These are phyloP conservation scores for Linanthus parryae DNA, from an alignment of 148 eudicot genomes.

Conservation along the genomic window DNA sequence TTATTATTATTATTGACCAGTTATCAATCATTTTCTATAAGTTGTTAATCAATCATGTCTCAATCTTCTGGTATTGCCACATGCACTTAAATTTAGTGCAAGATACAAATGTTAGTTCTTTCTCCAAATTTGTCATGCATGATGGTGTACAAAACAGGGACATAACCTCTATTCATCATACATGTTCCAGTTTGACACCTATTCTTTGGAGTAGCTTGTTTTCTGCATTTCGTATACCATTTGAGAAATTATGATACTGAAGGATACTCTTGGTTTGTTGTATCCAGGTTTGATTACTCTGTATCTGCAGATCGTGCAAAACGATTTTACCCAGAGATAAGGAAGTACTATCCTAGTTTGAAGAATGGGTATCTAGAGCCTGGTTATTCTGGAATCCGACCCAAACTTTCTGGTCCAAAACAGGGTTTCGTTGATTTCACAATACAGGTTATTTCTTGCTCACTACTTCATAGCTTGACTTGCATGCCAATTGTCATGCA, in stretches of 20 bases:
- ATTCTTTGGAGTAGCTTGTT: too few relatives aligned
- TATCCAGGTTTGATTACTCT: slow-evolving; percentile 74
- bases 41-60: too few relatives aligned
- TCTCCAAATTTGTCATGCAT: too few relatives aligned
- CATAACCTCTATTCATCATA: too few relatives aligned
- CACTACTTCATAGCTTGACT: background rate
- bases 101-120: too few relatives aligned
- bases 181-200: too few relatives aligned
- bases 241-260: background rate
- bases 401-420: slow-evolving; percentile 75
- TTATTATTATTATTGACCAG: too few relatives aligned
- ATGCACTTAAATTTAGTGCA: too few relatives aligned
- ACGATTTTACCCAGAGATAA: slow-evolving; percentile 65
- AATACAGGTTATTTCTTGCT: slow-evolving; percentile 46
- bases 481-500: too few relatives aligned
- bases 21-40: too few relatives aligned
- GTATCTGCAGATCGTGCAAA: slow-evolving; percentile 47
- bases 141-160: too few relatives aligned
- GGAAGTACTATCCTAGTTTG: slow-evolving; percentile 71
- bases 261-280: background rate
- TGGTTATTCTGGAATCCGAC: slow-evolving; percentile 82
- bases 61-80: too few relatives aligned
- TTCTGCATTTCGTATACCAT: background rate
- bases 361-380: slow-evolving; percentile 77
- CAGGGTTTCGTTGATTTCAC: slow-evolving; percentile 65